Evolutionary conservation across 2,329 filamentous ascomycete species (phyloP).

Genomic region (Trichoderma atrobrunneum): DNA sequence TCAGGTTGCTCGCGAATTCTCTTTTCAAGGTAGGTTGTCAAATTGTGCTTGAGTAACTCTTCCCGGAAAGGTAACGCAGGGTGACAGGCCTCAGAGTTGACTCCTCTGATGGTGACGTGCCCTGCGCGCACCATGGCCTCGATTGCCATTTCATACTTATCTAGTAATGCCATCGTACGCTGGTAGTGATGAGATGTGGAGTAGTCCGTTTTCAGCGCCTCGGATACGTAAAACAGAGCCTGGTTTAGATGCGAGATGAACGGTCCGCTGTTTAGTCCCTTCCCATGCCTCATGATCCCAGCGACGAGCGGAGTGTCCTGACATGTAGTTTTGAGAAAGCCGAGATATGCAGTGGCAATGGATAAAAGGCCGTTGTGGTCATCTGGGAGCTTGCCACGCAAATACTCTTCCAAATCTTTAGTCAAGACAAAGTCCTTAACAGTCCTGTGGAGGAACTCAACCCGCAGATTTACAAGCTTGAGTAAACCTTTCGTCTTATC

Average conservation of each 20-base stretch:
- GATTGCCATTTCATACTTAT: background rate
- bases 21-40: background rate
- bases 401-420: background rate
- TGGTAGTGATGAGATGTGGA: background rate
- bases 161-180: background rate
- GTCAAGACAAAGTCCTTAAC: constrained; percentile 6
- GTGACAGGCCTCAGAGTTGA: background rate
- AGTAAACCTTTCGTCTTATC: background rate
- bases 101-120: background rate
- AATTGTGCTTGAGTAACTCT: background rate
- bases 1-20: background rate
- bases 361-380: background rate
- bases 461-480: background rate
- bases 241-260: background rate
- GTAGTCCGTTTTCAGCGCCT: background rate
- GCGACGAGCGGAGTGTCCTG: background rate
- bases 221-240: background rate
- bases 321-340: background rate
- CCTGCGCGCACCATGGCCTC: background rate
- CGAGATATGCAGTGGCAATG: background rate
- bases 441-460: constrained; percentile 9
- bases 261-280: background rate
- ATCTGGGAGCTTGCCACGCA: background rate
- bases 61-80: background rate
- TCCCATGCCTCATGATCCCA: background rate